Evolutionary conservation across 805 yeast genomes (phyloP).

Genomic region (Spathaspora hagerdaliae): DNA sequence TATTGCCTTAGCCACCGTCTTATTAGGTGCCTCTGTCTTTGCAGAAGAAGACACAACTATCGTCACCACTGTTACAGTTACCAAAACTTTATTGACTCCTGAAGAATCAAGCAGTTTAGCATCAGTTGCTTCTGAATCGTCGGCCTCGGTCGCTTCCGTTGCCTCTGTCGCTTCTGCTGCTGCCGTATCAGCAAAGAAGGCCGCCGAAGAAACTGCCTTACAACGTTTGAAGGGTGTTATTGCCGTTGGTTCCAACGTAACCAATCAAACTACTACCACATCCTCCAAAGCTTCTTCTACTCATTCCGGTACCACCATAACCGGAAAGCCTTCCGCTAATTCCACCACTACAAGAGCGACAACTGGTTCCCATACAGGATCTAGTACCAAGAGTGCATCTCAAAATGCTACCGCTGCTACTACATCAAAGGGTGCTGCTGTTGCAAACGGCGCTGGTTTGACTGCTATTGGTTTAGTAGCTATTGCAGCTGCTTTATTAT

Average conservation of each 20-base stretch:
- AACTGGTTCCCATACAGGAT: slow-evolving; percentile 3
- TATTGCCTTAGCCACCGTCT: slow-evolving; percentile 3
- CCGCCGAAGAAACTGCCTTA: slow-evolving; percentile 7
- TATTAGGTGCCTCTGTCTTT: slow-evolving; percentile 11
- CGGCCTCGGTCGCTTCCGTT: slow-evolving; percentile 9
- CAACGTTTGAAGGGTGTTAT: slow-evolving; percentile 9
- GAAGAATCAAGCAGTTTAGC: slow-evolving; percentile 36
- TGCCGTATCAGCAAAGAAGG: slow-evolving; percentile 4
- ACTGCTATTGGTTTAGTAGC: slow-evolving; percentile 22
- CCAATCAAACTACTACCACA: slow-evolving; percentile 6
- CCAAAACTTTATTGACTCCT: slow-evolving; percentile 45
- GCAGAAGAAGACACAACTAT: slow-evolving; percentile 35
- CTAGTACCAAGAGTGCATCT: slow-evolving; percentile 6
- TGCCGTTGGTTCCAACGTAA: slow-evolving; percentile 7
- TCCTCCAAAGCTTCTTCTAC: slow-evolving; percentile 9
- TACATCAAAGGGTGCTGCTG: slow-evolving; percentile 9
- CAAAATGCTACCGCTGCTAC: slow-evolving; percentile 6
- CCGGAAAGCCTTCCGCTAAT: slow-evolving; percentile 2
- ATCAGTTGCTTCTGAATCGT: slow-evolving; percentile 13
- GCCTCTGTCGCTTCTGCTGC: slow-evolving; percentile 6
- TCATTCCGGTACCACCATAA: slow-evolving; percentile 6
- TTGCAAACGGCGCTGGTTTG: slow-evolving; percentile 11
- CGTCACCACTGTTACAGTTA: slow-evolving; percentile 41
- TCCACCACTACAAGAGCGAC: neutral
- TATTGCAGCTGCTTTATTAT: slow-evolving; percentile 15